Evolutionary conservation across 2,329 filamentous ascomycete genomes (phyloP).

Genomic region (Emericellopsis atlantica): DNA sequence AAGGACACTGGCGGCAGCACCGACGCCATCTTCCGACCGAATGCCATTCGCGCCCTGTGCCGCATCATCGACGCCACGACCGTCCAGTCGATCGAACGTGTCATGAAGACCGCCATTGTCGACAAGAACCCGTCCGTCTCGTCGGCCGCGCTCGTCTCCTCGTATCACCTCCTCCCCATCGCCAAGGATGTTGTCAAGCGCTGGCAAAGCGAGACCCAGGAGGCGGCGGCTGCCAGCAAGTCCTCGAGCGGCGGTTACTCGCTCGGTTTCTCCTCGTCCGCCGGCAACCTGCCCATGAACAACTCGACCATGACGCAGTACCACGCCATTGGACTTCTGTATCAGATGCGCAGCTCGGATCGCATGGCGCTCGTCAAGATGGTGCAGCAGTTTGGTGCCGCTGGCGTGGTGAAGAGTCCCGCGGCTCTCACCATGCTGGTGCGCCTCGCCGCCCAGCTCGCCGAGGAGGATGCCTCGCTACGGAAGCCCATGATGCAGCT

Average conservation of each 20-base stretch:
- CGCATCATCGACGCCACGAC: conserved; percentile 94
- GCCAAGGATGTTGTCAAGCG: conserved; percentile 88
- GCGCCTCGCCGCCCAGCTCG: conserved; percentile 80
- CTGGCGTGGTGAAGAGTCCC: conserved; percentile 89
- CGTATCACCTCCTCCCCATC: conserved; percentile 94
- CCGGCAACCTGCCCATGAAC: conserved; percentile 64
- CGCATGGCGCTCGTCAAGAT: conserved; percentile 98
- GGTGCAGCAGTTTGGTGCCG: conserved; percentile 96
- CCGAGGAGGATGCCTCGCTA: conserved; percentile 81
- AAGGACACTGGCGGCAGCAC: conserved; percentile 96
- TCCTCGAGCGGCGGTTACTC: conserved; percentile 73
- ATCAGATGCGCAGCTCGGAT: conserved; percentile 96
- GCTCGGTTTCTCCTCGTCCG: conserved; percentile 78
- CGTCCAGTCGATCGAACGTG: conserved; percentile 92
- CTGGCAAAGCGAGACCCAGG: conserved; percentile 98
- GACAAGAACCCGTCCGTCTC: conserved; percentile 98
- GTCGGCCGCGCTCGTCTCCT: conserved; percentile 89
- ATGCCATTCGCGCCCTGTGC: conserved; percentile 90
- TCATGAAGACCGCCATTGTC: conserved; percentile 98
- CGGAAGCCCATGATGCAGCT: conserved; percentile 95
- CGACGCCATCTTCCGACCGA: conserved; percentile 86
- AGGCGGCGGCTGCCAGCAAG: conserved; percentile 83
- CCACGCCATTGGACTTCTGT: conserved; percentile 91
- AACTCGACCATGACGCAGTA: conserved; percentile 98
- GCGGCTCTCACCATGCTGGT: conserved; percentile 89